Conservation (phyloP, 495 filamentous ascomycete genomes). For the Podospora australis region DNA sequence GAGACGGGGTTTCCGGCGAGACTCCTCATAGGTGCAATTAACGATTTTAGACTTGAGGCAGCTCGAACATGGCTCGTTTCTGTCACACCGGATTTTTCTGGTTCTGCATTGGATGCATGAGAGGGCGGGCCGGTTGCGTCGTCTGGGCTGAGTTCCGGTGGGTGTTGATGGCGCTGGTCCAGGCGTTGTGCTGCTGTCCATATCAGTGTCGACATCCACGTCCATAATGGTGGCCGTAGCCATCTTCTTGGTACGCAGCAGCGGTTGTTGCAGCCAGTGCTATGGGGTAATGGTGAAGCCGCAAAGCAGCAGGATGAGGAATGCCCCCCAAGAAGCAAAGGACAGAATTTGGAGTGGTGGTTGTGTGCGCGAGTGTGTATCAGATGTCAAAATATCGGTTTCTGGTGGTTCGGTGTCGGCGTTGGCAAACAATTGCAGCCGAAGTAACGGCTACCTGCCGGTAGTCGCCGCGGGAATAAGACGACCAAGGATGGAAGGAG, state of each 20-base stretch:
- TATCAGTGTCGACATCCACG: constrained; percentile 18
- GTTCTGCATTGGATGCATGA: constrained; percentile 49
- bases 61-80: constrained; percentile 43
- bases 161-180: constrained; percentile 7
- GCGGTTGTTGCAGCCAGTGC: too few relatives aligned
- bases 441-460: background rate
- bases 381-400: background rate
- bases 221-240: too few relatives aligned
- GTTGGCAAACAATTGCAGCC: background rate
- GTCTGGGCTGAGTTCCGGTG: constrained; percentile 18
- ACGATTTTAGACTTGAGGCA: constrained; percentile 42
- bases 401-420: background rate
- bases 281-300: too few relatives aligned
- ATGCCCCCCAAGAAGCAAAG: too few relatives aligned
- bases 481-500: too few relatives aligned
- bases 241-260: too few relatives aligned
- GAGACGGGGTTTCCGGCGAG: constrained; percentile 26
- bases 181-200: constrained; percentile 8
- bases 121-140: constrained; percentile 39
- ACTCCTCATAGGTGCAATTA: constrained; percentile 40
- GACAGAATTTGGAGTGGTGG: too few relatives aligned
- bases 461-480: background rate
- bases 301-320: too few relatives aligned
- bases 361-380: background rate
- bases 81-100: constrained; percentile 52